Evolutionary conservation across 2,329 filamentous ascomycete species (phyloP), one percentile per base, ranked within the genome.

Genomic region (Reticulascus tulasneorum): DNA sequence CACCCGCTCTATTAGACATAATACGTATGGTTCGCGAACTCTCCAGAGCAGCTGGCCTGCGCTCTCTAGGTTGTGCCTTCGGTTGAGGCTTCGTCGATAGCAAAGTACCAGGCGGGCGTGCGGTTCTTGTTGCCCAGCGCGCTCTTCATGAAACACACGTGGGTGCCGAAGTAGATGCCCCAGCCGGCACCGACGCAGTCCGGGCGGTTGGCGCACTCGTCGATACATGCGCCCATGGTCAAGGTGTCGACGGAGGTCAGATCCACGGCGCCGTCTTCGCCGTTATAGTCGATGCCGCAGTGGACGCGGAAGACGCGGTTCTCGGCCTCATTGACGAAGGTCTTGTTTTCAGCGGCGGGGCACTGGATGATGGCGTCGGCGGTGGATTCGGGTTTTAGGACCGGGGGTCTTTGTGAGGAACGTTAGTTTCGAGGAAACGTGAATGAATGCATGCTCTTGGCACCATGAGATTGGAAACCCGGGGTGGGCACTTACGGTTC

Each of bases 71-170:
- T n/a, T n/a, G n/a, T n/a, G n/a, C n/a, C n/a, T n/a, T n/a, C n/a
- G n/a, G n/a, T n/a, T n/a, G n/a, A n/a, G n/a, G n/a, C 19, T 19
- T 39, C 29, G 11, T 42, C 40, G 11, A 42, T 32, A 19, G 31
- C 40, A 26, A 42, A 42, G 15, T 36, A 26, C 40, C 40, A 42
- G n/a, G 39, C 40, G 15, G 36, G 29, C 11, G 31, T 40, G 5
- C 25, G 23, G 13, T 37, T 38, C 19, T 33, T 31, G 19, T 23
- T 23, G 16, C 45, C 45, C 15, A 49, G 27, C n/a, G 22, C 21
- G 10, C 34, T 46, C 45, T 52, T 52, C 40, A 52, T 36, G 32
- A 47, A 49, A 39, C 50, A 52, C 9, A 37, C 33, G 29, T 37
- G 29, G 16, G 29, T 34, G 23, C 45, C 48, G 32, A 38, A 33